These are phyloP conservation scores for Cladosporium velox DNA, from an alignment of 2,329 filamentous ascomycete genomes.

Conservation along the genomic window DNA sequence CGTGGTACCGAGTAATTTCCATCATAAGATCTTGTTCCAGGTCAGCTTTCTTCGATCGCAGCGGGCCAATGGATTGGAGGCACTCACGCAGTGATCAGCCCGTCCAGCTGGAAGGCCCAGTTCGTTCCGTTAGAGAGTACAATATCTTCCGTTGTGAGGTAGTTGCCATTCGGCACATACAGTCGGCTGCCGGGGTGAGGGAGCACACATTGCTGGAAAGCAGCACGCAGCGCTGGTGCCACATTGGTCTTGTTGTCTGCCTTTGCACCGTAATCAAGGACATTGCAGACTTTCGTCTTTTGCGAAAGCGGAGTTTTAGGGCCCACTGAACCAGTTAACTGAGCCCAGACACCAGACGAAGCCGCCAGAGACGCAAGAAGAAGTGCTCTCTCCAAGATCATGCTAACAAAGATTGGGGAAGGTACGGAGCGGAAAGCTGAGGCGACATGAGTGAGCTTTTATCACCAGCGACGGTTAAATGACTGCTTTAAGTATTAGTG, in stretches of 20 bases:
- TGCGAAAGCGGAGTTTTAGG: not conserved
- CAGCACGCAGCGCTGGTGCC: not conserved
- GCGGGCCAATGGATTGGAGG: not conserved
- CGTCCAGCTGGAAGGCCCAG: not conserved
- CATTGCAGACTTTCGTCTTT: slow-evolving; percentile 1
- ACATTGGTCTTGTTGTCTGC: slow-evolving; percentile 4
- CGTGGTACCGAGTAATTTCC: not conserved
- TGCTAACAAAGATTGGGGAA: not conserved
- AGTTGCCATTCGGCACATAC: not conserved
- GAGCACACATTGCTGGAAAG: not conserved
- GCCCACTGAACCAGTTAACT: not conserved
- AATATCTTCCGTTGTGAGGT: not conserved
- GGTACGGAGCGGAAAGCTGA: not conserved
- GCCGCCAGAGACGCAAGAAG: not conserved
- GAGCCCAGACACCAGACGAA: not conserved
- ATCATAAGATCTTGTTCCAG: not conserved
- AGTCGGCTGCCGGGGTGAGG: not conserved
- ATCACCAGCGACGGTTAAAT: not conserved
- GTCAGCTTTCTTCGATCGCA: not conserved
- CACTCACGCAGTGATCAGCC: not conserved
- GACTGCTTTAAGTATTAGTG: not conserved
- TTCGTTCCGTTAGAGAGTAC: not conserved
- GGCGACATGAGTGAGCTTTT: not conserved
- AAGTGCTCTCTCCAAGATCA: not conserved
- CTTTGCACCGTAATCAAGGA: not conserved